A percentile compares a stretch with the other conserved stretches of the same genome.
phyloP scores from a whole-genome alignment of 352 stramenopile species.

The Globisporangium cystogenes region DNA sequence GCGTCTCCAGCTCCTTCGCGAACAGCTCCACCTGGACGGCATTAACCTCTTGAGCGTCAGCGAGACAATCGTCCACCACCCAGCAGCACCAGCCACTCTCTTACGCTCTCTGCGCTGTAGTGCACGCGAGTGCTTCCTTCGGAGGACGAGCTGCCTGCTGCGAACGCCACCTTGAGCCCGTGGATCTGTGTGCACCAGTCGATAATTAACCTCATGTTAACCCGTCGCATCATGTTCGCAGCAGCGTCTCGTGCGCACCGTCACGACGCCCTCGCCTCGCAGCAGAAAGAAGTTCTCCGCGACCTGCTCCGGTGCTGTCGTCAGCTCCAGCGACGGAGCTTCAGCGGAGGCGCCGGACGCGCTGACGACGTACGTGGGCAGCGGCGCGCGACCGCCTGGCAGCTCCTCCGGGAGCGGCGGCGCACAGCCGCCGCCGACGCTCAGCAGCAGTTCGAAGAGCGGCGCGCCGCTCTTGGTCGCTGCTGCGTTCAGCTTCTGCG shows the following conservation, averaged over 20 bases:
- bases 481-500: conserved; percentile 56
- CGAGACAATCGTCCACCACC: neutral
- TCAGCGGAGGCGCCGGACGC: conserved; percentile 21
- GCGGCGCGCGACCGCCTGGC: conserved; percentile 28
- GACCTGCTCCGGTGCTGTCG: conserved; percentile 26
- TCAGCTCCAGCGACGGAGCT: conserved; percentile 20
- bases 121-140: neutral
- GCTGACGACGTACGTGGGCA: conserved; percentile 61
- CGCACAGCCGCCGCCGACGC: conserved; percentile 34
- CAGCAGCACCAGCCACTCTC: neutral
- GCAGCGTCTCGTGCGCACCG: conserved; percentile 13
- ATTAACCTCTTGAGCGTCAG: neutral
- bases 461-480: conserved; percentile 27
- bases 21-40: conserved; percentile 17
- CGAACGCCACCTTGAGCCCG: conserved; percentile 21
- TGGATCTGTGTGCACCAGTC: conserved; percentile 4
- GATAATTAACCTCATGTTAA: neutral
- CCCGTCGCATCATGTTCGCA: too few relatives aligned
- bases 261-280: conserved; percentile 32
- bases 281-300: conserved; percentile 47
- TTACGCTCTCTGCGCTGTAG: neutral
- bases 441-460: conserved; percentile 59
- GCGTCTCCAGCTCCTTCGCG: neutral
- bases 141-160: conserved; percentile 8
- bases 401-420: conserved; percentile 52